Evolutionary conservation across 208 protist genomes (phyloP), one percentile per base, ranked within the genome.

Genomic region (Angomonas desouzai): DNA sequence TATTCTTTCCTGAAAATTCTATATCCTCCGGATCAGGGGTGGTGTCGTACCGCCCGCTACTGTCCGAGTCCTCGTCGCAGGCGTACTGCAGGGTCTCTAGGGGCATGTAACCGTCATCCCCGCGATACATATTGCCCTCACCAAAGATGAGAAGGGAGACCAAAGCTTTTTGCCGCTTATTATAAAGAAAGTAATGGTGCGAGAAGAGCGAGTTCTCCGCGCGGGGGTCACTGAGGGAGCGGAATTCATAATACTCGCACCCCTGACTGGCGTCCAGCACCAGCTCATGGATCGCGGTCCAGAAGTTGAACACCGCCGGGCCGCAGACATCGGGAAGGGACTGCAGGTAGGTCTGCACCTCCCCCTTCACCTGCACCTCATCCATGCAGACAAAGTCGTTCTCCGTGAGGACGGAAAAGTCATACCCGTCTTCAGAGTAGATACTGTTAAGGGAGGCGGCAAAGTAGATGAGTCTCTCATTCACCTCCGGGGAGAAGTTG

Each of bases 211-310:
- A 57, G 49, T 51, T 70, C 28, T 77, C 72, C 40, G 71, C 77
- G 51, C 74, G 74, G 6, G 85, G 85, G 68, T 89, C 79, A 32
- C 85, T 89, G n/a, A 73, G 85, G 60, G 72, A 89, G 34, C 56
- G 25, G 27, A 92, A 87, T 62, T 82, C 74, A 61, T 82, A 92
- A 67, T 85, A 88, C 59, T 88, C 85, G 47, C 85, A 89, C 6
- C 79, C 85, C 6, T 74, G 63, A 29, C 32, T 66, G 34, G 68
- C 78, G 55, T 80, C 77, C 13, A 66, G 58, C 20, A 86, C 74
- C 22, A 83, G 74, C 55, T 79, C 77, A 45, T 69, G 51, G 0
- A 92, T 56, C 7, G 70, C 72, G 1, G 68, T 43, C 82, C 85
- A 92, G 62, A 92, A 87, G 51, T 72, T 63, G 33, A 75, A 68